A percentile compares a stretch with the other conserved stretches of the same genome.
These are phyloP conservation scores for Suillus ampliporus DNA, from an alignment of 768 basidiomycete genomes.

Conservation along the genomic window DNA sequence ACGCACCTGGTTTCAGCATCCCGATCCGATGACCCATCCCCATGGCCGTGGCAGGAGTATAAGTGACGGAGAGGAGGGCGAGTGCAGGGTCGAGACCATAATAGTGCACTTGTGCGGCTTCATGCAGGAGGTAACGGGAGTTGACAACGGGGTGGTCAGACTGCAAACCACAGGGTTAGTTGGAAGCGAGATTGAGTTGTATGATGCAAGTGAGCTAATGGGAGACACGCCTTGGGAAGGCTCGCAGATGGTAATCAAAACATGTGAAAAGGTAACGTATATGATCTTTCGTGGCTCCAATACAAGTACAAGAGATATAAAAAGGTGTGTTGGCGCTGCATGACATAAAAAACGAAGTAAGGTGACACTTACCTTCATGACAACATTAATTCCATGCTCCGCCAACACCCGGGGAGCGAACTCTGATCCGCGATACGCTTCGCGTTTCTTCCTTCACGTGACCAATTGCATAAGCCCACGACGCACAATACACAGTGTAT, in stretches of 20 bases:
- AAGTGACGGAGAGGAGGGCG: conserved; percentile 70
- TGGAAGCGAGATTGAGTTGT: neutral
- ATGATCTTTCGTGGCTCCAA: neutral
- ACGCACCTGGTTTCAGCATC: conserved; percentile 52
- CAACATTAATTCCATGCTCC: conserved; percentile 66
- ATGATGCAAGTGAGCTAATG: neutral
- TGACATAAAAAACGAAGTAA: neutral
- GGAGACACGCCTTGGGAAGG: neutral
- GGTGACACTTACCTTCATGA: conserved; percentile 66
- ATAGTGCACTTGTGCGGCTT: conserved; percentile 74
- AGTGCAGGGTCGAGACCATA: conserved; percentile 63
- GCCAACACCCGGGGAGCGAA: conserved; percentile 80
- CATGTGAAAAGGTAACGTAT: too few species aligned
- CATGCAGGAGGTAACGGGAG: conserved; percentile 70
- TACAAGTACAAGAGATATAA: neutral
- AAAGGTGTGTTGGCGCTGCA: neutral
- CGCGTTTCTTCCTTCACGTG: conserved; percentile 67
- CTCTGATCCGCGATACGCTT: conserved; percentile 81
- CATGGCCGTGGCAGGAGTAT: conserved; percentile 64
- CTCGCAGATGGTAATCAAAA: neutral
- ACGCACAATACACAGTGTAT: neutral
- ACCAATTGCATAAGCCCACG: conserved; percentile 3
- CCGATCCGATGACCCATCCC: conserved; percentile 84
- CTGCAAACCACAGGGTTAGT: conserved; percentile 34
- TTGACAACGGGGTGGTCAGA: conserved; percentile 65